Evolutionary conservation across 2,329 filamentous ascomycete genomes (phyloP).

Genomic region (Furcasterigmium sp.): DNA sequence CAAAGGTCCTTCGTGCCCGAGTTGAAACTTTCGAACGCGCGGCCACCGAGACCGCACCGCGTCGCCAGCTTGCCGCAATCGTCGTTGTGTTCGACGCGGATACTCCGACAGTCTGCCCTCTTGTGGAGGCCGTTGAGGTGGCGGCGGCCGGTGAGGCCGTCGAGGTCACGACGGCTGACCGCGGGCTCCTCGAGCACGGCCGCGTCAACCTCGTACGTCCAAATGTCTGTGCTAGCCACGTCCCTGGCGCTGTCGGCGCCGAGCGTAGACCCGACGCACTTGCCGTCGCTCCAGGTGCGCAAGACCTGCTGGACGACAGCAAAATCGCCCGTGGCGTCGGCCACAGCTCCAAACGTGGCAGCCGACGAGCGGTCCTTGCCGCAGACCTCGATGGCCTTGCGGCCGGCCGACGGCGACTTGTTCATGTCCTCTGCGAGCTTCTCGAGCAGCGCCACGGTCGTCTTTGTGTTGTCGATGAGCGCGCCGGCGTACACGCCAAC

Average conservation of each 20-base stretch:
- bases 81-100: conserved; percentile 27
- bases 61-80: conserved; percentile 26
- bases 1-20: conserved; percentile 17
- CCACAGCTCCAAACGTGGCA: background rate
- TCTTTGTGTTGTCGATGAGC: background rate
- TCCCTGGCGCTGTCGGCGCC: background rate
- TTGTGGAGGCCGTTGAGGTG: background rate
- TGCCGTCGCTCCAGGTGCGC: background rate
- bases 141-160: background rate
- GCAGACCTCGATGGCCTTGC: conserved; percentile 1
- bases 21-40: conserved; percentile 14
- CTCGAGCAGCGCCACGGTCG: background rate
- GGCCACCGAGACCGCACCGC: background rate
- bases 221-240: background rate
- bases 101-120: conserved; percentile 16
- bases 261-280: background rate
- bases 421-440: background rate
- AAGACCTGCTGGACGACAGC: background rate
- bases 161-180: background rate
- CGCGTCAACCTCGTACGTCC: background rate
- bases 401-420: background rate
- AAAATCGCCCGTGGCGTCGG: background rate
- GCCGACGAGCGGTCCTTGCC: background rate
- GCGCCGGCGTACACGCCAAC: background rate
- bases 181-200: background rate